phyloP scores from a whole-genome alignment of 2,329 filamentous ascomycete genomes.

The Elsinoe necatrix region DNA sequence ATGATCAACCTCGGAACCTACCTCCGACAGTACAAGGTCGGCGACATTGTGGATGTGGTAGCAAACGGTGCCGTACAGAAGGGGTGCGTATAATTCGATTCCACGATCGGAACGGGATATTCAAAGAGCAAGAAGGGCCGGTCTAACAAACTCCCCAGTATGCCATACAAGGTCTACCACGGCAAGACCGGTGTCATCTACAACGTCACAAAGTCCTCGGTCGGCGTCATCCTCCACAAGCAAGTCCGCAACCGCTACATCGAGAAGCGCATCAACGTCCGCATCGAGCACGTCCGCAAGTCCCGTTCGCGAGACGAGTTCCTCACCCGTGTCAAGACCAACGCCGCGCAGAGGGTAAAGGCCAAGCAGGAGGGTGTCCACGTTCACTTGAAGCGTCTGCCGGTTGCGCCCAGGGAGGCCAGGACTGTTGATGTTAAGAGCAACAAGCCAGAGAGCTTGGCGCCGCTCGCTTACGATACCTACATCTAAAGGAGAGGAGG shows the following conservation, averaged over 20 bases:
- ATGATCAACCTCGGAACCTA: slow-evolving; percentile 91
- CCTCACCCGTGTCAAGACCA: slow-evolving; percentile 90
- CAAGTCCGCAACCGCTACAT: slow-evolving; percentile 99
- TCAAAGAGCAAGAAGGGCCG: neutral
- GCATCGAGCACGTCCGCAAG: slow-evolving; percentile 91
- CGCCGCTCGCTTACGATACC: slow-evolving; percentile 92
- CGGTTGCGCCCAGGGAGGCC: slow-evolving; percentile 68
- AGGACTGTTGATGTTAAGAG: slow-evolving; percentile 71
- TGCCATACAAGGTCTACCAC: slow-evolving; percentile 99
- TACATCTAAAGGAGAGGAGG: slow-evolving; percentile 60
- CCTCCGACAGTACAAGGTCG: slow-evolving; percentile 91
- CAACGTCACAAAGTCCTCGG: slow-evolving; percentile 97
- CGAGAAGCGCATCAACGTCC: slow-evolving; percentile 99
- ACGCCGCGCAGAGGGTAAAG: slow-evolving; percentile 85
- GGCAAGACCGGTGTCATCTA: slow-evolving; percentile 66
- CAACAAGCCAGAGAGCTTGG: slow-evolving; percentile 83
- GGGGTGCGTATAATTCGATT: slow-evolving; percentile 56
- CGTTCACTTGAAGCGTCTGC: slow-evolving; percentile 88
- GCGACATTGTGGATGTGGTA: slow-evolving; percentile 98
- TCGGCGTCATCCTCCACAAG: slow-evolving; percentile 99
- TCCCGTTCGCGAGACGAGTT: slow-evolving; percentile 97
- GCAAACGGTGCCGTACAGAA: slow-evolving; percentile 98
- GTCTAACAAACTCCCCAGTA: slow-evolving; percentile 47
- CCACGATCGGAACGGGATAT: neutral
- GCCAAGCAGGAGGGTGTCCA: slow-evolving; percentile 82